Percentiles rank a stretch among this genome's conserved stretches.
These are phyloP conservation scores for Davidsoniella eucalypti DNA, from an alignment of 2,329 filamentous ascomycete genomes.

Conservation along the genomic window DNA sequence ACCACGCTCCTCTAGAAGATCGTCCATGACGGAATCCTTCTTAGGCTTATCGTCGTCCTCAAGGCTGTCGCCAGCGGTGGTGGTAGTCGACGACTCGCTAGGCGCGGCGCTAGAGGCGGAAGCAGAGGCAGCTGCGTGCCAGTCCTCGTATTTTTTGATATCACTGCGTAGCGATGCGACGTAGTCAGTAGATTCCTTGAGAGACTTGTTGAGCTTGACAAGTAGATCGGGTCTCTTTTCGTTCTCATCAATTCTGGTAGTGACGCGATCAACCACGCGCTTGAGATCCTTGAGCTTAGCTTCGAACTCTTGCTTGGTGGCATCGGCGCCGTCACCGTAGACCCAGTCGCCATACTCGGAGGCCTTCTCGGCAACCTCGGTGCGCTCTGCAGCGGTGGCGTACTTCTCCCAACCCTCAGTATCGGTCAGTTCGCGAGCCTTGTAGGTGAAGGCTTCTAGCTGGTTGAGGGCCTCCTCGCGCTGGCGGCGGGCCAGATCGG, in stretches of 20 bases:
- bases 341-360: slow-evolving; percentile 72
- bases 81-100: slow-evolving; percentile 18
- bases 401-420: slow-evolving; percentile 56
- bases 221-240: slow-evolving; percentile 54
- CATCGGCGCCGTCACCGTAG: slow-evolving; percentile 67
- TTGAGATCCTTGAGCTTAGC: slow-evolving; percentile 62
- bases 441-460: slow-evolving; percentile 88
- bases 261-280: slow-evolving; percentile 59
- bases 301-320: slow-evolving; percentile 57
- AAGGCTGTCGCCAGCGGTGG: slow-evolving; percentile 43
- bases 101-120: slow-evolving; percentile 22
- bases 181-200: slow-evolving; percentile 57
- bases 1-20: slow-evolving; percentile 28
- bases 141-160: slow-evolving; percentile 50
- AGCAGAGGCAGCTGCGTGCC: slow-evolving; percentile 35
- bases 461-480: slow-evolving; percentile 83
- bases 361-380: slow-evolving; percentile 49
- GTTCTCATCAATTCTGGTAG: slow-evolving; percentile 58
- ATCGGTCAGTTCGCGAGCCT: slow-evolving; percentile 65
- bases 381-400: slow-evolving; percentile 52
- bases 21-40: slow-evolving; percentile 26
- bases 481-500: slow-evolving; percentile 58
- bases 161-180: slow-evolving; percentile 52
- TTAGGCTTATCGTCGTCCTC: slow-evolving; percentile 47
- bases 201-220: slow-evolving; percentile 47